Evolutionary conservation across 257 asterid genomes (phyloP).

Genomic region (Solanum chilense): DNA sequence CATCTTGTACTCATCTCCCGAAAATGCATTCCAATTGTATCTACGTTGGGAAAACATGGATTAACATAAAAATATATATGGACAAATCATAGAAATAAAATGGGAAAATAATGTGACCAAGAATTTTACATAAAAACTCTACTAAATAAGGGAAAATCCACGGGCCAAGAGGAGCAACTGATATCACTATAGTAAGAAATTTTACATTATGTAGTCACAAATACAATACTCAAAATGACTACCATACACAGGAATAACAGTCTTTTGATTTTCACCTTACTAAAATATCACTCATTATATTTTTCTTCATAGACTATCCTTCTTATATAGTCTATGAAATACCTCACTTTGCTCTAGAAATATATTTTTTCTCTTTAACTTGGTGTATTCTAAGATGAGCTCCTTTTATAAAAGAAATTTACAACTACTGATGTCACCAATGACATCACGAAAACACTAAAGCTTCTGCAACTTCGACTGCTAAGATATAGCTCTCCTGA

Average conservation of each 20-base stretch:
- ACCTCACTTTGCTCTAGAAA: background rate
- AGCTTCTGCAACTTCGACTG: too few relatives aligned
- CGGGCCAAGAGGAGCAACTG: background rate
- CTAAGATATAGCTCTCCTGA: too few relatives aligned
- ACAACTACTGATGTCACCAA: too few relatives aligned
- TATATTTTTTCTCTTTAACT: too few relatives aligned
- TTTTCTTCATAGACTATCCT: background rate
- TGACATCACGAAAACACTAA: too few relatives aligned
- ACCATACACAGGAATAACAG: background rate
- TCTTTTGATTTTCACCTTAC: background rate
- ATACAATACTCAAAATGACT: background rate
- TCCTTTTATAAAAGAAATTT: too few relatives aligned
- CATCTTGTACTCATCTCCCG: constrained; percentile 27
- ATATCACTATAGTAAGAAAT: background rate
- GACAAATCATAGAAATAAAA: background rate
- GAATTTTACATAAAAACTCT: too few relatives aligned
- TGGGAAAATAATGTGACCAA: background rate
- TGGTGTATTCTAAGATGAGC: too few relatives aligned
- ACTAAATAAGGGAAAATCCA: too few relatives aligned
- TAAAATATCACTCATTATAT: background rate
- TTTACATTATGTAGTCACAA: too few relatives aligned
- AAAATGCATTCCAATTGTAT: constrained; percentile 51
- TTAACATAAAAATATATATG: too few relatives aligned
- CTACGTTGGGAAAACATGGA: too few relatives aligned
- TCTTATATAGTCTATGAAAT: background rate